Evolutionary conservation across 164 flowering plant genomes (phyloP).

Genomic region (Tetracentron sinense): DNA sequence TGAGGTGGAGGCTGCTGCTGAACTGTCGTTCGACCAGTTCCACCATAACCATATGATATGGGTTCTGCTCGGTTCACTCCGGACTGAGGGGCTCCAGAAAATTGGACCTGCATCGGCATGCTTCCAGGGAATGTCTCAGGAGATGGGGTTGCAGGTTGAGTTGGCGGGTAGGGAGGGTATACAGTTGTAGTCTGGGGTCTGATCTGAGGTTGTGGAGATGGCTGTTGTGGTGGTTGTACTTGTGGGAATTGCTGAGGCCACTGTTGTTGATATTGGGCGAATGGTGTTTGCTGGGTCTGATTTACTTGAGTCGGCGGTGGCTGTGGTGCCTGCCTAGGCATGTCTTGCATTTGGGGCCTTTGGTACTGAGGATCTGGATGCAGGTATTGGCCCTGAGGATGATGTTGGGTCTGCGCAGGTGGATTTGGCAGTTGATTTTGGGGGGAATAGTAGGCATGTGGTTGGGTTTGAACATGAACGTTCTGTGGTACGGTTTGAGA

Average conservation of each 20-base stretch:
- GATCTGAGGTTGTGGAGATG: constrained; percentile 48
- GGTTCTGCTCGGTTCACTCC: constrained; percentile 48
- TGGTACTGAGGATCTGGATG: constrained; percentile 54
- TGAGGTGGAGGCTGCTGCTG: constrained; percentile 58
- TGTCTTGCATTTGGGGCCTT: constrained; percentile 46
- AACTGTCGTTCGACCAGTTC: constrained; percentile 33
- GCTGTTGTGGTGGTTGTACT: constrained; percentile 43
- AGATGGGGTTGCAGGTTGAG: constrained; percentile 47
- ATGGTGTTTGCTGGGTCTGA: constrained; percentile 35
- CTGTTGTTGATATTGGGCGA: constrained; percentile 63
- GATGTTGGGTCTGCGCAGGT: constrained; percentile 35
- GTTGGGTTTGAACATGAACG: constrained; percentile 32
- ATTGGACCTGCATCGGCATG: constrained; percentile 65
- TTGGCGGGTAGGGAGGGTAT: constrained; percentile 50
- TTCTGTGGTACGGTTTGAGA: constrained; percentile 49
- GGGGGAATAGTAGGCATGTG: constrained; percentile 55
- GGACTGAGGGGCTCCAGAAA: constrained; percentile 47
- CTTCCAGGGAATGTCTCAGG: constrained; percentile 55
- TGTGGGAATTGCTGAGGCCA: constrained; percentile 65
- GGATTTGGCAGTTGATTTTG: constrained; percentile 42
- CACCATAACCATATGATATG: constrained; percentile 59
- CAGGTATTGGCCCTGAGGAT: constrained; percentile 50
- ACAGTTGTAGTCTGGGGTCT: constrained; percentile 43
- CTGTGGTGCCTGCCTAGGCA: constrained; percentile 39
- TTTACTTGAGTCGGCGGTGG: constrained; percentile 44